Evolutionary conservation across 768 basidiomycete genomes (phyloP).

Genomic region (Mycena crocata): DNA sequence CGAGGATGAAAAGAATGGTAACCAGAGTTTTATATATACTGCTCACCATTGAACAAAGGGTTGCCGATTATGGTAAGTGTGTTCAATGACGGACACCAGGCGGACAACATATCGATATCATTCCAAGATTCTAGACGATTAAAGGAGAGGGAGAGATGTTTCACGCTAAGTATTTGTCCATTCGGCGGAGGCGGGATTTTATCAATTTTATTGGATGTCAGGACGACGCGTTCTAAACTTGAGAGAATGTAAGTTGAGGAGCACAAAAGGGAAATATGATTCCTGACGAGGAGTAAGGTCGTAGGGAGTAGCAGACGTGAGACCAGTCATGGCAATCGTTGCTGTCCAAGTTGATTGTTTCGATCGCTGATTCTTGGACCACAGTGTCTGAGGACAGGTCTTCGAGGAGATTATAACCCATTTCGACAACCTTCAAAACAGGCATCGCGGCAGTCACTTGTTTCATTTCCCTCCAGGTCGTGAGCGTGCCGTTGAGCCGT

Average conservation of each 20-base stretch:
- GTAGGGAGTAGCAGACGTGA: slow-evolving; percentile 57
- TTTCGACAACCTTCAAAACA: slow-evolving; percentile 65
- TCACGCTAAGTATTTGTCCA: slow-evolving; percentile 51
- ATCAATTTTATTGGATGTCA: slow-evolving; percentile 71
- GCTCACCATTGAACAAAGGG: slow-evolving; percentile 68
- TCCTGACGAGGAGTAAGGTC: slow-evolving; percentile 59
- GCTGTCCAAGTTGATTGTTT: slow-evolving; percentile 75
- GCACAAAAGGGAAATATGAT: slow-evolving; percentile 25
- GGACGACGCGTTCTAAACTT: slow-evolving; percentile 74
- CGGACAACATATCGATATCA: slow-evolving; percentile 70
- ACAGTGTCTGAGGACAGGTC: slow-evolving; percentile 32
- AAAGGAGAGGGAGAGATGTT: slow-evolving; percentile 70
- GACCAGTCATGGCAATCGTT: slow-evolving; percentile 73
- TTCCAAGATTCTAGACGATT: slow-evolving; percentile 72
- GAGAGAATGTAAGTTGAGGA: slow-evolving; percentile 23
- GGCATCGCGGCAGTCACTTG: slow-evolving; percentile 65
- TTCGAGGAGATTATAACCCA: slow-evolving; percentile 75
- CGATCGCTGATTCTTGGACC: slow-evolving; percentile 48
- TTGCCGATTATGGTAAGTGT: slow-evolving; percentile 72
- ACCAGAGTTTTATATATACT: neutral
- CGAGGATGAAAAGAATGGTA: neutral
- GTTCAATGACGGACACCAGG: slow-evolving; percentile 77
- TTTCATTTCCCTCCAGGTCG: slow-evolving; percentile 77
- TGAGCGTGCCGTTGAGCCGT: slow-evolving; percentile 79
- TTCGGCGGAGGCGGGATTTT: slow-evolving; percentile 58